Base-by-base conservation (phyloP, 2,329 filamentous ascomycete genomes). In the Rhynchosporium graminicola region DNA sequence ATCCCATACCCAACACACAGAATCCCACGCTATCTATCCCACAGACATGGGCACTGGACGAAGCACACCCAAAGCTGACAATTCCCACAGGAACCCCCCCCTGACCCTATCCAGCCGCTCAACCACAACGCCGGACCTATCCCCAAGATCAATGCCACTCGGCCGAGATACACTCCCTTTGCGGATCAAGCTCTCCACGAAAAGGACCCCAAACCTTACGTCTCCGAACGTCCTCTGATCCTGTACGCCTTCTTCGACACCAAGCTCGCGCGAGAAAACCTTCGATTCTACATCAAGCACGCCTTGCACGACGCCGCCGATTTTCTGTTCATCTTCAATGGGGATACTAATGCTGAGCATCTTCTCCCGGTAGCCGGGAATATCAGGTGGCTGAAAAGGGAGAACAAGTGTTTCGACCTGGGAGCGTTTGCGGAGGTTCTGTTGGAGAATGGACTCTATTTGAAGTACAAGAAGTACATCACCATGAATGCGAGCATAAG, bases 291-390 rank as follows among this genome's bases (percentile, higher is more conserved):
- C 45, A 61, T 72, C 46, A 58, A 60, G 1, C 70, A 73, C 59
- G 71, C 60, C 20, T 58, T 72, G 20, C 71, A 73, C 47, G 67
- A 57, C 26, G 61, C 63, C 3, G 70, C 70, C 2, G 70, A 73
- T 52, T 71, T 71, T 36, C 42, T 73, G 15, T 73, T 73, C 60
- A 67, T 72, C 33, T 54, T 72, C 33, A 72, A 72, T 46, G 72
- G 70, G 12, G 57, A 69, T 7, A 69, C 70, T 28, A 51, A 70
- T 33, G 66, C 66, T 2, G 47, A 61, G 0, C 45, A 58, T 6
- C 50, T 68, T 1, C 66, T 73, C 13, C 68, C 69, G 3, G 13
- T 63, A 9, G 62, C 56, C 38, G 28, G 52, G 2, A 72, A 72
- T 55, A 69, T 73, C 26, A 50, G 60, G 9, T 64, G 60, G 42